Evolutionary conservation across 148 eudicot genomes (phyloP).

Genomic region (Bassia scoparia): DNA sequence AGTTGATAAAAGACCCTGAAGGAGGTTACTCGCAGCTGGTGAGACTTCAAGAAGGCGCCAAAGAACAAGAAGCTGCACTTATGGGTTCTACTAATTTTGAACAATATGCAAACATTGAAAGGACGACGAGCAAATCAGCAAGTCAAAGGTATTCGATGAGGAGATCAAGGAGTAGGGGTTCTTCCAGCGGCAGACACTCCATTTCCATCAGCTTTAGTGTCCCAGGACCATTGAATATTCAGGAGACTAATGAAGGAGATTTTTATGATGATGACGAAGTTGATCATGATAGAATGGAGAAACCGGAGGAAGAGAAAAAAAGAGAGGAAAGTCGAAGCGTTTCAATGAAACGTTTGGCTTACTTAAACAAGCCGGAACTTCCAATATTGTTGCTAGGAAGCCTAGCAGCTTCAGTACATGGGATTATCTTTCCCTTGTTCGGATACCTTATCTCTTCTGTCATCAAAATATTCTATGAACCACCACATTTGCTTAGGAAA

Average conservation of each 20-base stretch:
- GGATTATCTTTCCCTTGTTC: slow-evolving; percentile 61
- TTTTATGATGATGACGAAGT: not conserved
- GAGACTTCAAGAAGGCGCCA: slow-evolving; percentile 58
- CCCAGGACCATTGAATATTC: slow-evolving; percentile 36
- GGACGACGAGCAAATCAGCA: slow-evolving; percentile 36
- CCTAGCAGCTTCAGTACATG: slow-evolving; percentile 55
- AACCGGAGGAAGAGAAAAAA: slow-evolving; percentile 14
- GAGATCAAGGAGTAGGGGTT: slow-evolving; percentile 57
- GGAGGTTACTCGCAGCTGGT: slow-evolving; percentile 78
- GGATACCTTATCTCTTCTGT: slow-evolving; percentile 60
- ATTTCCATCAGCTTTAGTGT: slow-evolving; percentile 30
- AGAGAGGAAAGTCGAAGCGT: slow-evolving; percentile 27
- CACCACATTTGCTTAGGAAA: slow-evolving; percentile 36
- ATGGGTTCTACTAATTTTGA: slow-evolving; percentile 26
- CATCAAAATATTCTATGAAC: slow-evolving; percentile 59
- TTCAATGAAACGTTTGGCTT: slow-evolving; percentile 46
- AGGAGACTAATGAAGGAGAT: slow-evolving; percentile 28
- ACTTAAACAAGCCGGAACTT: slow-evolving; percentile 65
- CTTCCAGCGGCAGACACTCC: slow-evolving; percentile 50
- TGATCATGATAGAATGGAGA: not conserved
- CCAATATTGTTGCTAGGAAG: slow-evolving; percentile 57
- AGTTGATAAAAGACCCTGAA: slow-evolving; percentile 51
- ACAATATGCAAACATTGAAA: slow-evolving; percentile 22
- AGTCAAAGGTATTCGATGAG: slow-evolving; percentile 43
- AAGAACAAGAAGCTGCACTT: slow-evolving; percentile 31